Evolutionary conservation across 805 yeast species (phyloP).

Genomic region (Debaryomyces castellii): DNA sequence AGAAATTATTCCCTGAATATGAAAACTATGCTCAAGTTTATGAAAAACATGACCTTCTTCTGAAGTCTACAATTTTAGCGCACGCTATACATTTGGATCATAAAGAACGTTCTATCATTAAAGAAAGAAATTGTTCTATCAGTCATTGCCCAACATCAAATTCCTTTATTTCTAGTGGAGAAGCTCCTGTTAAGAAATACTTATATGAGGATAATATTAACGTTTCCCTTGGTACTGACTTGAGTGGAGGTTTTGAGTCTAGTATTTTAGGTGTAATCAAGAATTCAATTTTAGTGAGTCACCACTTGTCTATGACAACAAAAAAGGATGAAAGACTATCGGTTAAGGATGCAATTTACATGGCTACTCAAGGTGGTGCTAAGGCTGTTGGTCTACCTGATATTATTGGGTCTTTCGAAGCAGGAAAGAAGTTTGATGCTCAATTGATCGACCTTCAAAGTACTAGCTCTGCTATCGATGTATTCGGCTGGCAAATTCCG

Average conservation of each 20-base stretch:
- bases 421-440: slow-evolving; percentile 82
- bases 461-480: slow-evolving; percentile 62
- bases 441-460: slow-evolving; percentile 68
- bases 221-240: slow-evolving; percentile 62
- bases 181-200: slow-evolving; percentile 70
- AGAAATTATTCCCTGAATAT: slow-evolving; percentile 68
- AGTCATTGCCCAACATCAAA: slow-evolving; percentile 95
- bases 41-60: slow-evolving; percentile 58
- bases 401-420: slow-evolving; percentile 65
- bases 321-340: slow-evolving; percentile 50
- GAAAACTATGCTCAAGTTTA: slow-evolving; percentile 76
- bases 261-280: slow-evolving; percentile 36
- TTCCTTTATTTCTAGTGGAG: slow-evolving; percentile 85
- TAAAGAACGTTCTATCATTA: slow-evolving; percentile 61
- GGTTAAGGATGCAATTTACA: slow-evolving; percentile 68
- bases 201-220: slow-evolving; percentile 64
- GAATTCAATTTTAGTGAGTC: slow-evolving; percentile 37
- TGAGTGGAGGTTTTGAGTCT: slow-evolving; percentile 43
- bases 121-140: slow-evolving; percentile 60
- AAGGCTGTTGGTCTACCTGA: slow-evolving; percentile 58
- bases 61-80: slow-evolving; percentile 73
- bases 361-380: slow-evolving; percentile 93
- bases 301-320: slow-evolving; percentile 40
- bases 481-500: slow-evolving; percentile 73
- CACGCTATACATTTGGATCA: slow-evolving; percentile 80